Evolutionary conservation across 2,329 filamentous ascomycete genomes (phyloP), one percentile per base, ranked within the genome.

Genomic region (Zymoseptoria brevis): DNA sequence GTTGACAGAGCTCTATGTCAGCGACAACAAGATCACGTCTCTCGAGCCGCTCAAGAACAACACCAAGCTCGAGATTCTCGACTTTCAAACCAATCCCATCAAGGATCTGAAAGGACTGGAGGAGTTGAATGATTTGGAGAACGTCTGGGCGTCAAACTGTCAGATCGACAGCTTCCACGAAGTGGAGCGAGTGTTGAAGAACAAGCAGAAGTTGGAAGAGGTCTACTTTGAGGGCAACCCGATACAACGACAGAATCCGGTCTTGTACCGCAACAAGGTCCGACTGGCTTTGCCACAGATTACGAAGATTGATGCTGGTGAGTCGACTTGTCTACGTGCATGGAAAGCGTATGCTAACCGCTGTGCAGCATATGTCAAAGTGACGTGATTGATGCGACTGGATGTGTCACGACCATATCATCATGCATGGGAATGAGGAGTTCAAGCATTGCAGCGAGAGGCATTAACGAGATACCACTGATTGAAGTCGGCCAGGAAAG

Each of bases 211-310:
- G 45, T 75, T 97, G 66, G 85, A 87, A 61, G 96, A 94, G 1
- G 93, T 99, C 9, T 99, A 99, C 73, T 95, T 99, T 65, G 94
- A 99, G 72, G 92, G 91, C 1, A 96, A 96, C 69, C 93, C 92
- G 24, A 74, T 99, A 67, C 94, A 99, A 76, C 80, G 85, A 61
- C 82, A 81, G 57, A 84, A 83, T 4, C 88, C 89, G n/a, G 89
- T 89, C 0, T 76, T 96, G 62, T 99, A 99, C 75, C 81, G 94
- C 69, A 97, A 96, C 76, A 99, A 99, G 77, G 85, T 99, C 50
- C 83, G 87, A 60, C 76, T 99, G 73, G 88, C 91, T 35, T 75
- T 99, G 74, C 94, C 94, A 59, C 88, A 94, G 74, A 79, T 99
- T 56, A 83, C 83, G 72, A 92, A 99, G 79, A 96, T 99, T 72